Evolutionary conservation across 1,139 yeast species (phyloP).

Genomic region (Scheffersomyces insectosa): DNA sequence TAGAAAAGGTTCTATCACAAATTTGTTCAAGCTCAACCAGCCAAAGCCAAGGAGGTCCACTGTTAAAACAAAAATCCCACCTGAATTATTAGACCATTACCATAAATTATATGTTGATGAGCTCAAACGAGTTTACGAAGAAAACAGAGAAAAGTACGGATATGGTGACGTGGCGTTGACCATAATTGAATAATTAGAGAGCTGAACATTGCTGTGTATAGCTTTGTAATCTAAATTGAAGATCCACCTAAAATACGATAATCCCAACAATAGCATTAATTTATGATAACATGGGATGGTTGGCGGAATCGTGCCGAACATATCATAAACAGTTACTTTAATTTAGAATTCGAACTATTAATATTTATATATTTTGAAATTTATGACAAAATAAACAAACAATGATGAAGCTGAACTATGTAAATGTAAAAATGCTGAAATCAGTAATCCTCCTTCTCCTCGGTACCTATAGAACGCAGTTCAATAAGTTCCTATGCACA

Average conservation of each 20-base stretch:
- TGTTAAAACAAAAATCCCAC: slow-evolving; percentile 35
- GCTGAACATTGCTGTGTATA: not conserved
- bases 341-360: too few relatives aligned
- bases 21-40: slow-evolving; percentile 20
- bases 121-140: slow-evolving; percentile 64
- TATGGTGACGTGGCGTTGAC: slow-evolving; percentile 50
- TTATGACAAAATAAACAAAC: too few relatives aligned
- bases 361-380: not conserved
- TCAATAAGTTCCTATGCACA: too few relatives aligned
- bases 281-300: not conserved
- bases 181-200: slow-evolving; percentile 39
- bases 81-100: slow-evolving; percentile 59
- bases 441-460: too few relatives aligned
- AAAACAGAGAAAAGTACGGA: slow-evolving; percentile 63
- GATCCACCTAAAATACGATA: too few relatives aligned
- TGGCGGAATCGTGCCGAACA: too few relatives aligned
- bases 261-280: not conserved
- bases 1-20: slow-evolving; percentile 21
- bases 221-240: too few relatives aligned
- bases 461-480: too few relatives aligned
- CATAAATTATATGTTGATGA: slow-evolving; percentile 74
- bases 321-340: too few relatives aligned
- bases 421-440: too few relatives aligned
- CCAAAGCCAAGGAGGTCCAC: slow-evolving; percentile 15
- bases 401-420: too few relatives aligned